Conservation (phyloP, 768 basidiomycete genomes). For the Suillus ampliporus region DNA sequence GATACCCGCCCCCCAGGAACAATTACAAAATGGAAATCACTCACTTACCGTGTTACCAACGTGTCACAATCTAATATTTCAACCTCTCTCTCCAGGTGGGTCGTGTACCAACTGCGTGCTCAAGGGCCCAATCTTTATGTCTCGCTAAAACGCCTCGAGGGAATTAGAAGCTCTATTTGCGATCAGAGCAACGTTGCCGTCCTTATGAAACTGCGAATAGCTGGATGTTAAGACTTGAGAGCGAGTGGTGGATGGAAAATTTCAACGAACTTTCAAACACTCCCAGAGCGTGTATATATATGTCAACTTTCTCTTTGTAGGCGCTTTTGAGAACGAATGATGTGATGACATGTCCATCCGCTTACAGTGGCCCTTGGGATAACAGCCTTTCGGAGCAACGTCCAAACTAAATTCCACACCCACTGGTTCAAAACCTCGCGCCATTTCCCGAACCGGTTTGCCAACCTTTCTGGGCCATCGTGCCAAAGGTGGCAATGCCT, state of each 20-base stretch:
- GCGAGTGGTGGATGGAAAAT: neutral
- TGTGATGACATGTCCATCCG: constrained; percentile 24
- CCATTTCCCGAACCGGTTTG: constrained; percentile 25
- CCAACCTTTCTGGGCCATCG: neutral
- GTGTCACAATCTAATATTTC: constrained; percentile 14
- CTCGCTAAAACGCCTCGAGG: constrained; percentile 42
- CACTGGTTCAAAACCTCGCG: neutral
- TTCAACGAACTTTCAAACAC: neutral
- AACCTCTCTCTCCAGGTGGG: constrained; percentile 18
- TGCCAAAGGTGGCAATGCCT: neutral
- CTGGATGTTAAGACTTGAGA: too few species aligned
- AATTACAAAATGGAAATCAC: constrained; percentile 29
- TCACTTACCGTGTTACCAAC: constrained; percentile 36
- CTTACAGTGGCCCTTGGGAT: constrained; percentile 19
- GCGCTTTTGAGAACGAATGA: constrained; percentile 13
- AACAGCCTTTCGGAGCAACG: neutral
- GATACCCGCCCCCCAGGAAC: constrained; percentile 22
- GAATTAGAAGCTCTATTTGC: constrained; percentile 26
- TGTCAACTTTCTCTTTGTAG: constrained; percentile 13
- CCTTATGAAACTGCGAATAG: constrained; percentile 14
- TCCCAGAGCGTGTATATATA: constrained; percentile 28
- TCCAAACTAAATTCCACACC: too few species aligned
- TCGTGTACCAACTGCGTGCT: constrained; percentile 8
- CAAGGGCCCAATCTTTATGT: constrained; percentile 25
- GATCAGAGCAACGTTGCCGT: constrained; percentile 30